Evolutionary conservation across 1,284 basidiomycete genomes (phyloP).

Genomic region (Ceratobasidium sp.): DNA sequence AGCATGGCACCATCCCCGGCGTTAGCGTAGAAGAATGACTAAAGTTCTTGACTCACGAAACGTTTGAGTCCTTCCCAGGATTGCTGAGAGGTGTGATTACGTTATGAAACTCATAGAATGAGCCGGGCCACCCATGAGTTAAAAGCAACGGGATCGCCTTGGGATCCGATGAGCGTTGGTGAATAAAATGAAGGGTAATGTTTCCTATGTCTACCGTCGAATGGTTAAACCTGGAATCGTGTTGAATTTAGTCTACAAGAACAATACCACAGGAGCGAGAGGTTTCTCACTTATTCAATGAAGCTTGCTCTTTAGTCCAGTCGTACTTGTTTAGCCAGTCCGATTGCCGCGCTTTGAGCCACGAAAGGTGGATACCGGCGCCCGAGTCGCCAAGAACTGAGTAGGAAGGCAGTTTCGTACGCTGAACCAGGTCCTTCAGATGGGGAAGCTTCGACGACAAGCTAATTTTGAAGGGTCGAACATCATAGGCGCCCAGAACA

Average conservation of each 20-base stretch:
- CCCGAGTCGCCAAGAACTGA: slow-evolving; percentile 19
- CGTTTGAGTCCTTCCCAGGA: slow-evolving; percentile 15
- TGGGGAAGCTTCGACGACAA: background rate
- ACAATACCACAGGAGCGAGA: too few relatives aligned
- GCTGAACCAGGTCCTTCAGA: background rate
- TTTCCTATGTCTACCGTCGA: slow-evolving; percentile 41
- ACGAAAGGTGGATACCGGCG: slow-evolving; percentile 9
- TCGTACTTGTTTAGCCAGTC: slow-evolving; percentile 17
- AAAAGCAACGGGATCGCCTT: slow-evolving; percentile 46
- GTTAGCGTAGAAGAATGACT: too few relatives aligned
- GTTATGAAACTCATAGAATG: slow-evolving; percentile 45
- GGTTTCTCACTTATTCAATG: slow-evolving; percentile 9
- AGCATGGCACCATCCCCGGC: background rate
- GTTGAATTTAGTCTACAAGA: background rate
- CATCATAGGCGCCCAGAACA: slow-evolving; percentile 12
- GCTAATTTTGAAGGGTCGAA: background rate
- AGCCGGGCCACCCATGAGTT: slow-evolving; percentile 49
- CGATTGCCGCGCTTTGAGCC: slow-evolving; percentile 21
- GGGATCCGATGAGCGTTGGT: slow-evolving; percentile 42
- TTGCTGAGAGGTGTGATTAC: slow-evolving; percentile 42
- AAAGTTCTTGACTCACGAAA: slow-evolving; percentile 14
- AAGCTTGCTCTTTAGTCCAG: slow-evolving; percentile 19
- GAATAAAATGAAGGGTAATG: slow-evolving; percentile 47
- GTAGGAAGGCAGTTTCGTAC: slow-evolving; percentile 48
- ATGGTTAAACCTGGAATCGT: background rate